Conservation (phyloP, 2,329 filamentous ascomycete genomes). For the Laburnicola sp. region DNA sequence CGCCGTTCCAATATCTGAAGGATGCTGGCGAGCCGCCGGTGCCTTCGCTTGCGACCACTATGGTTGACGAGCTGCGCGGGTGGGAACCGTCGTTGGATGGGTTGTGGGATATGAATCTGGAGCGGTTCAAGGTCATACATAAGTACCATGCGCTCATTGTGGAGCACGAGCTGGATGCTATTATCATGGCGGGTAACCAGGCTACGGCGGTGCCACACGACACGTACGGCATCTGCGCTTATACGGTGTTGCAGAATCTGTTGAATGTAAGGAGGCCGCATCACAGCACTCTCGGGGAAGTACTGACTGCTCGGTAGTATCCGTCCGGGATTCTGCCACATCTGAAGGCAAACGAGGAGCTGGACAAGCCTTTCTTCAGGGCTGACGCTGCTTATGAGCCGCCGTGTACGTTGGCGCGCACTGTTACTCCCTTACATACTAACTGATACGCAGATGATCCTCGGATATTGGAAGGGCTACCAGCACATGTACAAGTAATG, state of each 20-base stretch:
- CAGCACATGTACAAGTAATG: constrained; percentile 53
- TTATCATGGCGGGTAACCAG: constrained; percentile 55
- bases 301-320: constrained; percentile 42
- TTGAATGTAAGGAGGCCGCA: constrained; percentile 50
- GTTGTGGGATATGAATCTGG: constrained; percentile 49
- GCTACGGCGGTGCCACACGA: constrained; percentile 58
- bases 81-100: constrained; percentile 45
- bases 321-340: constrained; percentile 56
- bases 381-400: constrained; percentile 39
- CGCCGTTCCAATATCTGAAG: constrained; percentile 37
- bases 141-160: constrained; percentile 50
- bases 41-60: constrained; percentile 42
- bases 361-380: constrained; percentile 44
- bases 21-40: constrained; percentile 52
- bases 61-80: constrained; percentile 35
- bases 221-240: constrained; percentile 51
- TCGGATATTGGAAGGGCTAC: constrained; percentile 47
- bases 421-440: background rate
- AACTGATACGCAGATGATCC: constrained; percentile 45
- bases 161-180: constrained; percentile 53
- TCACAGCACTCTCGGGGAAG: background rate
- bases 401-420: constrained; percentile 32
- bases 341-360: constrained; percentile 46
- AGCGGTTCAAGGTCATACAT: constrained; percentile 40
- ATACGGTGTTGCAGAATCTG: constrained; percentile 57